Base-by-base conservation (phyloP, 176 grass and related monocot genomes). In the Lolium rigidum region DNA sequence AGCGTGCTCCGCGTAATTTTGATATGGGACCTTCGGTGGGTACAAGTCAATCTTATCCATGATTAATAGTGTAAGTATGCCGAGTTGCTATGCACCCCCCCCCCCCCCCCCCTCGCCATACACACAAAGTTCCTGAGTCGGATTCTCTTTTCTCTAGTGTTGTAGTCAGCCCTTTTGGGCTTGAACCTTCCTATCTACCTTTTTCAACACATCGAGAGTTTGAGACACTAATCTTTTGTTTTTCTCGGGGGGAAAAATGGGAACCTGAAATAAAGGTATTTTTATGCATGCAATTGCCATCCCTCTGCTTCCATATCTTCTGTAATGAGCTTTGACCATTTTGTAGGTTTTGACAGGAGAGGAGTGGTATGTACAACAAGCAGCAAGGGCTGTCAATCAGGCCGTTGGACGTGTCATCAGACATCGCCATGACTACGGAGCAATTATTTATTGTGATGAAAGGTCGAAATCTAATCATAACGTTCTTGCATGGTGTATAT, bases 391-490 rank as follows among this genome's bases (percentile, higher is more conserved):
- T 87, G 93, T 98, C 57, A 95, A 98, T 95, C 96, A 98, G 86
- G 93, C 96, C 62, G 93, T 98, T 80, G 96, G 93, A 26, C 91
- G 96, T 83, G 91, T 98, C 86, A 95, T 98, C 55, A 91, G 96
- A 91, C 96, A 98, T 89, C 82, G 84, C 51, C 88, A 92, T 86
- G 96, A 98, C 80, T 98, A 95, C 70, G 96, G 96, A 81, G 96
- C 93, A 90, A 98, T 98, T 84, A 88, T 98, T 88, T 98, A 95
- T 81, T 98, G 96, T 74, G 96, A 98, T 11, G 93, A 98, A 94
- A 95, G 95, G 95, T 98, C 47, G 61, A 63, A 70, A 82, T 89
- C 26, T 83, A 57, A 70, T 85, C 76, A 79, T 38, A 75, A 58
- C 20, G 31, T 76, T 77, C 21, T 54, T 59, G 51, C 20, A 82